Evolutionary conservation across 352 stramenopile genomes (phyloP).

Genomic region (Pythium vanterpoolii): DNA sequence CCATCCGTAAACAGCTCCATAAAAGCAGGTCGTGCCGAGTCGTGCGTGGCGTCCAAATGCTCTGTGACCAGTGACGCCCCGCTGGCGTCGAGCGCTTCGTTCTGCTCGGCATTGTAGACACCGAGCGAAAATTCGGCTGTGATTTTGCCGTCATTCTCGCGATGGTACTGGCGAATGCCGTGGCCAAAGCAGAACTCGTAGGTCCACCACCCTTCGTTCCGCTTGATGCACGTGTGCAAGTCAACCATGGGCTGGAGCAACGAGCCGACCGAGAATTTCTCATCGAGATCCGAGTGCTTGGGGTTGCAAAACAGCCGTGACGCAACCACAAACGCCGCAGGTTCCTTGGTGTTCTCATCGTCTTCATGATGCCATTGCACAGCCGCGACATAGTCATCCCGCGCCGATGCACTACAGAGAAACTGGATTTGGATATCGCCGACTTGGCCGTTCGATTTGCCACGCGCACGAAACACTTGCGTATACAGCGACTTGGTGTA

Average conservation of each 20-base stretch:
- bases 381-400: slow-evolving; percentile 45
- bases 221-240: slow-evolving; percentile 59
- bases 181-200: slow-evolving; percentile 82
- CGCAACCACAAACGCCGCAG: slow-evolving; percentile 47
- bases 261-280: slow-evolving; percentile 46
- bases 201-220: slow-evolving; percentile 82
- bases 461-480: slow-evolving; percentile 35
- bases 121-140: slow-evolving; percentile 71
- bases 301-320: slow-evolving; percentile 71
- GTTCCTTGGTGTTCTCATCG: slow-evolving; percentile 1
- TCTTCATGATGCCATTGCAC: slow-evolving; percentile 33
- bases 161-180: slow-evolving; percentile 72
- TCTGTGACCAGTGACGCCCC: slow-evolving; percentile 58
- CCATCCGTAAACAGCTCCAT: slow-evolving; percentile 67
- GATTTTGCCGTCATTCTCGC: slow-evolving; percentile 57
- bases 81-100: slow-evolving; percentile 40
- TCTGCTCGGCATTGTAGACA: slow-evolving; percentile 44
- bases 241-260: slow-evolving; percentile 51
- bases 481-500: slow-evolving; percentile 59
- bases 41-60: slow-evolving; percentile 76
- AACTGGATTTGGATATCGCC: slow-evolving; percentile 60
- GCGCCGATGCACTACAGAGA: slow-evolving; percentile 45
- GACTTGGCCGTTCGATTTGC: slow-evolving; percentile 3
- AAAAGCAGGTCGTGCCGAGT: slow-evolving; percentile 62
- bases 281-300: slow-evolving; percentile 44